A percentile compares a stretch with the other conserved stretches of the same genome.
These are phyloP conservation scores for Metschnikowia colocasiae DNA, from an alignment of 805 yeast species.

Conservation along the genomic window DNA sequence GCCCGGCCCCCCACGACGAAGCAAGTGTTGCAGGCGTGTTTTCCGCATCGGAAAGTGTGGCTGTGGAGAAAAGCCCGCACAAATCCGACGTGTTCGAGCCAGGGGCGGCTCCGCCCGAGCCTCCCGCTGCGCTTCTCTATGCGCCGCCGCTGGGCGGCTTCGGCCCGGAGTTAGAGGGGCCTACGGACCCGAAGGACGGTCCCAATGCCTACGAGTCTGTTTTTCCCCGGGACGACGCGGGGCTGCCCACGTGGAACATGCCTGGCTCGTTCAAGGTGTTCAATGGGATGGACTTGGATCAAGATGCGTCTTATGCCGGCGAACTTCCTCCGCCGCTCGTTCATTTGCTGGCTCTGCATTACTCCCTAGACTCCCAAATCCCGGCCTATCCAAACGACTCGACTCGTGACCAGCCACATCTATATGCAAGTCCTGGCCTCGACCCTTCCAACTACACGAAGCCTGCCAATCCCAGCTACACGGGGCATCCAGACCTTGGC, in stretches of 20 bases:
- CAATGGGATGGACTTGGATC: background rate
- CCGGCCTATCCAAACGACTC: too few species aligned
- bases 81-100: background rate
- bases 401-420: too few species aligned
- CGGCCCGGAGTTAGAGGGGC: background rate
- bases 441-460: too few species aligned
- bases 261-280: slow-evolving; percentile 11
- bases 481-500: too few species aligned
- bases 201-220: background rate
- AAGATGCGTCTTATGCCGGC: too few species aligned
- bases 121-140: background rate
- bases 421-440: too few species aligned
- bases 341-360: background rate
- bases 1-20: background rate
- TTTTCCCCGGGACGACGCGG: background rate
- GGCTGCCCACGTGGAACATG: slow-evolving; percentile 11
- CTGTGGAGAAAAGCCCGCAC: background rate
- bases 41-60: background rate
- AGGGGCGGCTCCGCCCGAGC: too few species aligned
- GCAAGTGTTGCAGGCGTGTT: background rate
- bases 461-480: too few species aligned
- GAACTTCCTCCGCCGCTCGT: background rate
- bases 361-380: too few species aligned
- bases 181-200: background rate
- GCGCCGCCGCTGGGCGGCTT: background rate